A percentile compares a stretch with the other conserved stretches of the same genome.
These are phyloP conservation scores for Rosa chinensis DNA, from an alignment of 306 rosid species.

Conservation along the genomic window DNA sequence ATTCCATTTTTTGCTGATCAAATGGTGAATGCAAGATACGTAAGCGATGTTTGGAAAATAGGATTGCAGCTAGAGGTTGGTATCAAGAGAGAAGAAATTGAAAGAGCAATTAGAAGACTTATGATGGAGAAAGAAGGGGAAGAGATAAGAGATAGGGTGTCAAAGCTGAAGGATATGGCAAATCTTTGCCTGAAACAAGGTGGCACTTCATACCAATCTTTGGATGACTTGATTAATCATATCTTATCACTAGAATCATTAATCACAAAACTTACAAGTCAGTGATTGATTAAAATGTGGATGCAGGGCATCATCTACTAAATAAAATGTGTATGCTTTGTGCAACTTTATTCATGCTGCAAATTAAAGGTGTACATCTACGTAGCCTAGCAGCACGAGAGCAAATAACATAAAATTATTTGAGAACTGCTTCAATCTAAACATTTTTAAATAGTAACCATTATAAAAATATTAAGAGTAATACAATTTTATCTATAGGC, in stretches of 20 bases:
- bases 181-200: slow-evolving; percentile 26
- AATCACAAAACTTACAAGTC: neutral
- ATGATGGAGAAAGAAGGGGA: slow-evolving; percentile 47
- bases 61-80: slow-evolving; percentile 42
- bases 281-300: neutral
- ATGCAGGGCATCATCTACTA: neutral
- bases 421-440: neutral
- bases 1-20: slow-evolving; percentile 52
- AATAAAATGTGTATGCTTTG: neutral
- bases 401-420: neutral
- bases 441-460: no score
- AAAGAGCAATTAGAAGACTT: slow-evolving; percentile 34
- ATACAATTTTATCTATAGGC: no score
- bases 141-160: slow-evolving; percentile 35
- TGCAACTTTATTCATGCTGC: neutral
- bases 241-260: slow-evolving; percentile 9
- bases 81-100: slow-evolving; percentile 41
- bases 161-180: slow-evolving; percentile 39
- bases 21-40: slow-evolving; percentile 51
- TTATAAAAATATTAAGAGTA: no score
- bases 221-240: slow-evolving; percentile 20
- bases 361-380: neutral
- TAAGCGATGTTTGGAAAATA: slow-evolving; percentile 52
- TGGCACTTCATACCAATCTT: slow-evolving; percentile 20
- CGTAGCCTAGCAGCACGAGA: neutral